phyloP scores from a whole-genome alignment of 2,329 filamentous ascomycete genomes.

The Scytalidium sp. region DNA sequence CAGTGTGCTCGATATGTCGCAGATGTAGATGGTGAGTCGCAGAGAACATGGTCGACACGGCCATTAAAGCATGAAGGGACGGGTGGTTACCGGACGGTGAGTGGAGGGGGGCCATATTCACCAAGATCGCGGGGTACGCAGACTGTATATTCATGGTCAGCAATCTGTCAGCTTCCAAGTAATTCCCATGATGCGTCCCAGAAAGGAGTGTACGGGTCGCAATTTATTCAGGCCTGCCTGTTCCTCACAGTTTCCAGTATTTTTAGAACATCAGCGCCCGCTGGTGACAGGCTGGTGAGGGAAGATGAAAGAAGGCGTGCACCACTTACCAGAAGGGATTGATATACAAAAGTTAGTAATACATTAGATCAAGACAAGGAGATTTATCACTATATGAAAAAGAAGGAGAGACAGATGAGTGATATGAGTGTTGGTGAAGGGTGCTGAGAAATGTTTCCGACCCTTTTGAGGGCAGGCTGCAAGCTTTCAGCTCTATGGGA shows the following conservation, averaged over 20 bases:
- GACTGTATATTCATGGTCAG: not conserved
- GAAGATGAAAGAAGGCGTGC: no score
- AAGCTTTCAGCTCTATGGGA: not conserved
- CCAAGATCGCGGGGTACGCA: not conserved
- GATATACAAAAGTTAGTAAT: not conserved
- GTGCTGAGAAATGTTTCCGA: not conserved
- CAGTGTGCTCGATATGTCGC: conserved; percentile 17
- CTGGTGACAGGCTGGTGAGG: no score
- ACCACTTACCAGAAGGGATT: not conserved
- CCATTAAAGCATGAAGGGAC: conserved; percentile 30
- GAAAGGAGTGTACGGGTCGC: no score
- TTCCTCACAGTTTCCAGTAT: not conserved
- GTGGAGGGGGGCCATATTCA: conserved; percentile 17
- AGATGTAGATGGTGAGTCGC: conserved; percentile 19
- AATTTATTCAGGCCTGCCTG: not conserved
- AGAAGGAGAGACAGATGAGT: not conserved
- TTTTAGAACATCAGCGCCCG: not conserved
- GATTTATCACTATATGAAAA: no score
- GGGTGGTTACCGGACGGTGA: conserved; percentile 25
- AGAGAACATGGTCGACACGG: conserved; percentile 27
- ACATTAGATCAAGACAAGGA: no score
- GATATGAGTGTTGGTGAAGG: not conserved
- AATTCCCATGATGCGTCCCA: no score
- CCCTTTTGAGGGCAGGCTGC: not conserved
- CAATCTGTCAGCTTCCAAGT: not conserved